Evolutionary conservation across 2,329 filamentous ascomycete species (phyloP), one percentile per base, ranked within the genome.

Genomic region (Pestalotiopsis sp.): DNA sequence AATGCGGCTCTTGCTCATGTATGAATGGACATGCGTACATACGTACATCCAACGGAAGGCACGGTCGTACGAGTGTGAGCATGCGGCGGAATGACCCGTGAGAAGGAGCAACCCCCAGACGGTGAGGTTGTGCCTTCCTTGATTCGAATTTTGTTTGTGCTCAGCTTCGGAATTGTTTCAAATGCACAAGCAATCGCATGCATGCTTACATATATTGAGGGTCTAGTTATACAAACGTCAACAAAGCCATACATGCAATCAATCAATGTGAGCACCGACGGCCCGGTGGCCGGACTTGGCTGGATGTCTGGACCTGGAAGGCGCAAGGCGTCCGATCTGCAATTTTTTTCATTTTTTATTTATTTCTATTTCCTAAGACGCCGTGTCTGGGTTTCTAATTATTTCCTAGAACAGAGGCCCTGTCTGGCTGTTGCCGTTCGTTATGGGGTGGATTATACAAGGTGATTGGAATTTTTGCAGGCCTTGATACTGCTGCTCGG

Each of bases 1-100:
- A 62, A 62, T 62, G 59, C 59, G 59, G 59, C 59, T 62, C 59
- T 62, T 14, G 59, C 59, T 52, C 31, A 36, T 36, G 31, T 36
- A 36, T 52, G 3, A 17, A 49, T 49, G 6, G 41, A 14, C 20
- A 36, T 36, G 31, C 31, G 31, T 36, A 36, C 31, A 7, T 36
- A 36, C 31, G 31, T 36, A 36, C 31, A 36, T 36, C 31, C 31
- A 36, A 36, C 7, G 31, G 31, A 36, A 36, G 31, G 36, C 17
- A 62, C 27, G 59, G 59, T 41, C 27, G 59, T 62, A 62, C 59
- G 59, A 52, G 45, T 20, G 45, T n/a, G 14, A 9, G 59, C 27
- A 62, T 41, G 59, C 31, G 11, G 25, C 59, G 59, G 59, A 62
- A 62, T 62, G 59, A 62, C 3, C 59, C 59, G 59, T 52, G 27